Base-by-base conservation (phyloP, 1,139 yeast species). In the Entelexis paramagnoliae region DNA sequence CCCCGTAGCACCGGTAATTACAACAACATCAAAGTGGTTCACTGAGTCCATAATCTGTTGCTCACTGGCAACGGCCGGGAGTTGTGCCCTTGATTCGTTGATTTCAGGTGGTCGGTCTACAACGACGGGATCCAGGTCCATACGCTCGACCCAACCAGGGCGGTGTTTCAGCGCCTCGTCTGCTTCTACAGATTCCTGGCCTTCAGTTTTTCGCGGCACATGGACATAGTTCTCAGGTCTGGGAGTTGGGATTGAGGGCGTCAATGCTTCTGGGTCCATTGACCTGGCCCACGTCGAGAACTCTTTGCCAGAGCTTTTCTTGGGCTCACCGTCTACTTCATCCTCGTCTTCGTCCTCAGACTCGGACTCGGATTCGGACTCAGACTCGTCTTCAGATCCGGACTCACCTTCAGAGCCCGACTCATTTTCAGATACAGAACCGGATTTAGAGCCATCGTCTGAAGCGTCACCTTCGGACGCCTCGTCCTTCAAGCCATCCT, bases 1-100 rank as follows among this genome's bases (percentile, higher is more conserved):
- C 67, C 98, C 98, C 0, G 98, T 91, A 61, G 91, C 97, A 72
- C 98, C 98, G 71, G 97, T 91, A 33, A 93, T 75, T 16, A 93
- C 83, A 0, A 89, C 80, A 58, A 93, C 84, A 62, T 89, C 96
- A 64, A 91, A 86, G 63, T 91, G 93, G 63, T 85, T 86, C 49
- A 93, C 77, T 1, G 96, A 96, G 66, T 93, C 99, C 96, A 93
- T 88, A 48, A 93, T 85, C 52, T 80, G 73, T 63, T 87, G 96
- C 63, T 93, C 99, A 66, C 88, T 96, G 9, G 83, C 82, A 58
- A 78, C 86, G 0, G 91, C 97, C 0, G 99, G 99, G 22, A 93
- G 72, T 50, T 80, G 75, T 64, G 80, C 70, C 59, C 98, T 74
- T 41, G 74, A 74, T 38, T 71, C 66, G 63, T 87, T 94, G 22